phyloP scores from a whole-genome alignment of 208 protist species.

The Leishmania arabica region DNA sequence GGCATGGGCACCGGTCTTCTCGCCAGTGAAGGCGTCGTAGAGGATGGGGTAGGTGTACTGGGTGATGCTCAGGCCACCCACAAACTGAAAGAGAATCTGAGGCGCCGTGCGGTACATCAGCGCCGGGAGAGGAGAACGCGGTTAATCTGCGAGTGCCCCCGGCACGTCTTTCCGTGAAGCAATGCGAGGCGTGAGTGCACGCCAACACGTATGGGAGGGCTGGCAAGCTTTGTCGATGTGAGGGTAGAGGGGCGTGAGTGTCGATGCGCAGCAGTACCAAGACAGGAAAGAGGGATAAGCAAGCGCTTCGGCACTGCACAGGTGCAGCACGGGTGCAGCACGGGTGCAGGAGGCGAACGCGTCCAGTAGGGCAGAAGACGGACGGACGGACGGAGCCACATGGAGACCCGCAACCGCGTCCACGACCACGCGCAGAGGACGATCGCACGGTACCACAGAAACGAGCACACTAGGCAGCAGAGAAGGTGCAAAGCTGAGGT shows the following conservation, averaged over 20 bases:
- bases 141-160: background rate
- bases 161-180: background rate
- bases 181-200: background rate
- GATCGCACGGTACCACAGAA: too few species aligned
- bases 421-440: too few species aligned
- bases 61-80: slow-evolving; percentile 34
- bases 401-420: too few species aligned
- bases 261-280: background rate
- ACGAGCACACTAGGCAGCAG: too few species aligned
- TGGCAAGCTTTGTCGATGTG: background rate
- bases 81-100: slow-evolving; percentile 36
- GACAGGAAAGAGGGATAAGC: background rate
- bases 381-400: background rate
- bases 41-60: slow-evolving; percentile 24
- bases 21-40: slow-evolving; percentile 2
- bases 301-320: background rate
- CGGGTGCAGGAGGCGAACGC: background rate
- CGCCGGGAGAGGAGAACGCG: background rate
- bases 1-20: background rate
- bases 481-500: too few species aligned
- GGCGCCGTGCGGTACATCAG: slow-evolving; percentile 29
- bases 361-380: background rate
- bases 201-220: background rate
- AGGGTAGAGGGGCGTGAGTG: too few species aligned
- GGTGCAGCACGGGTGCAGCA: background rate